Base-by-base conservation (phyloP, 192 early-diverging fungal species). In the Gigaspora rosea region DNA sequence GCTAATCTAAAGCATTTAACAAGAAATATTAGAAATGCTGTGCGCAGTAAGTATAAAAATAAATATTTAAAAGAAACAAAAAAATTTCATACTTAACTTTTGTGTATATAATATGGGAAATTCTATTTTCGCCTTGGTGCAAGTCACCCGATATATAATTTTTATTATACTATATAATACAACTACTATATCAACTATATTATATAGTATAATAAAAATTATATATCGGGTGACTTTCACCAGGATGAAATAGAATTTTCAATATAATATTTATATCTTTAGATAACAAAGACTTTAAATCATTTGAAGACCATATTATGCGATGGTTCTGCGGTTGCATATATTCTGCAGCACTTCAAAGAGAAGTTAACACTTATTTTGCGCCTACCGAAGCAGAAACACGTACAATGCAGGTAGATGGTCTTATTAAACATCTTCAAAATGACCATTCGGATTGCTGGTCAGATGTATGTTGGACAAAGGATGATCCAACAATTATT, bases 291-390 rank as follows among this genome's bases (percentile, higher is more conserved):
- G 0, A 47, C 41, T 36, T 66, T 66, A 2, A 16, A 2, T 2
- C 64, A 13, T 66, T 66, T 66, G 18, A 66, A 41, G 2, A 66
- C 32, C 18, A 66, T 66, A 66, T 66, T 46, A 41, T 66, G 7
- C 1, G 18, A 66, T 66, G 41, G 10, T 66, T 66, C n/a, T 15
- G 41, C 15, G 3, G 32, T 66, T 66, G 36, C 36, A 16, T 66
- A 47, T 47, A 35, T 47, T 35, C 16, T 47, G n/a, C 18, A 36
- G 18, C 7, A n/a, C 4, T 66, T 66, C 46, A 47, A 66, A 66
- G 16, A 47, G 36, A 66, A 8, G n/a, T 35, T 47, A 5, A 41
- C 5, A 41, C 18, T n/a, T 16, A 2, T 35, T 11, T 13, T 46
- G 16, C 8, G 36, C 15, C 15, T 36, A 66, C 64, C 15, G 64